phyloP scores from a whole-genome alignment of 2,329 filamentous ascomycete genomes.

The Niveomyces coronatus region DNA sequence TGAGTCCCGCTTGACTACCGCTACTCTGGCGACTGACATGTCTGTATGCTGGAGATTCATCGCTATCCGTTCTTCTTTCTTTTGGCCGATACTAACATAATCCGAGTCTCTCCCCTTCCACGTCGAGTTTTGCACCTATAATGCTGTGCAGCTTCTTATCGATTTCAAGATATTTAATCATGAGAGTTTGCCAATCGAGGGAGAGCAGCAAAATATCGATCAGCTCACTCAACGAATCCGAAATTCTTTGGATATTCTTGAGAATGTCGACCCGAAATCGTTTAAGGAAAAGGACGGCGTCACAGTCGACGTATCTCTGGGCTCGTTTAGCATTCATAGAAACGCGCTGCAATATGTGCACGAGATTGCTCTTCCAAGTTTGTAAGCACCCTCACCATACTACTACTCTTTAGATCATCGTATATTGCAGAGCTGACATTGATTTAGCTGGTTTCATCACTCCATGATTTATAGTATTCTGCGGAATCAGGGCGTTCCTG shows the following conservation, averaged over 20 bases:
- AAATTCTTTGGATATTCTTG: slow-evolving; percentile 5
- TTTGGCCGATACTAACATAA: neutral
- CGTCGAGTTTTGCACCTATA: slow-evolving; percentile 7
- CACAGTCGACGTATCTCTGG: slow-evolving; percentile 1
- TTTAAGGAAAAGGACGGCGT: slow-evolving; percentile 3
- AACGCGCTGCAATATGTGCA: slow-evolving; percentile 7
- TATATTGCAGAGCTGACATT: neutral
- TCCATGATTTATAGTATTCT: slow-evolving; percentile 7
- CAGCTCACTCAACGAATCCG: slow-evolving; percentile 5
- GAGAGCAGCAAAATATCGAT: slow-evolving; percentile 4
- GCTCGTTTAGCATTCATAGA: slow-evolving; percentile 2
- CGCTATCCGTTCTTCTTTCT: neutral
- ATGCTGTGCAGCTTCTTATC: slow-evolving; percentile 5
- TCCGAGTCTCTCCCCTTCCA: slow-evolving; percentile 7
- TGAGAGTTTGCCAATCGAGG: slow-evolving; percentile 6
- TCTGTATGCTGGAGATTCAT: slow-evolving; percentile 1
- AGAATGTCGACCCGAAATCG: slow-evolving; percentile 2
- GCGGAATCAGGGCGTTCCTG: slow-evolving; percentile 3
- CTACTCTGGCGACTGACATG: slow-evolving; percentile 6
- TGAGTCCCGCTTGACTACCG: neutral
- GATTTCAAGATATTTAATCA: slow-evolving; percentile 1
- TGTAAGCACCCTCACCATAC: slow-evolving; percentile 1
- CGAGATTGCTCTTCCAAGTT: slow-evolving; percentile 6
- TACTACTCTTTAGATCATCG: neutral
- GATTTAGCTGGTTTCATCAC: slow-evolving; percentile 7